Evolutionary conservation across 2,329 filamentous ascomycete genomes (phyloP), one percentile per base, ranked within the genome.

Genomic region (Hypoxylon sp.): DNA sequence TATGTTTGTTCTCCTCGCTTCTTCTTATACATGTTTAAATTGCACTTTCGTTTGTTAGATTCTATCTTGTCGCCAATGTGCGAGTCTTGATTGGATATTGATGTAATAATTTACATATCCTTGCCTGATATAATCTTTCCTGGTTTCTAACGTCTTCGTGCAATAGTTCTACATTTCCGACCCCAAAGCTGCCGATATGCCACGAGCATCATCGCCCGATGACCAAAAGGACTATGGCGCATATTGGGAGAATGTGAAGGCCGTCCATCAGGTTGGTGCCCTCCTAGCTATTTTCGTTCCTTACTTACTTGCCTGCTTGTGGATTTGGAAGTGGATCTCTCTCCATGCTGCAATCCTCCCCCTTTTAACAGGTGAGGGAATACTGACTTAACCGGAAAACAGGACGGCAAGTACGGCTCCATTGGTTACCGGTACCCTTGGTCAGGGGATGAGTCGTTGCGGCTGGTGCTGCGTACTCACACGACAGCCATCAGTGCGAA

Each of bases 381-480:
- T 56, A 5, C 57, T 69, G 59, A 69, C 32, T 25, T 34, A 5
- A 30, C 9, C 23, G 3, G 13, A 11, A 11, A 10, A 38, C 21
- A 70, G 83, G 85, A 91, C 14, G 96, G 96, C 66, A 96, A 96
- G 78, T 98, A 93, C 77, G 95, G 94, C 66, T 98, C 94, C 5
- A 94, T 97, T 72, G 96, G 96, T 70, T 99, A 99, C 85, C 90
- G 95, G 75, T 98, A 98, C 80, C 93, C 94, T 9, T 98, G 94
- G 93, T 90, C 90, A 46, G 91, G 90, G 64, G 92, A 97, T 5
- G 96, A 99, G 83, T 91, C 93, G 19, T 85, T 94, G 68, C 89
- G 91, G 67, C 88, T 98, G 57, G 95, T 98, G 50, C 90, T 99
- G 58, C 92, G 96, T 75, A 99, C 96, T 63, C 96, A 99, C 82